phyloP scores from a whole-genome alignment of 148 eudicot genomes.

The Cornus controversa region DNA sequence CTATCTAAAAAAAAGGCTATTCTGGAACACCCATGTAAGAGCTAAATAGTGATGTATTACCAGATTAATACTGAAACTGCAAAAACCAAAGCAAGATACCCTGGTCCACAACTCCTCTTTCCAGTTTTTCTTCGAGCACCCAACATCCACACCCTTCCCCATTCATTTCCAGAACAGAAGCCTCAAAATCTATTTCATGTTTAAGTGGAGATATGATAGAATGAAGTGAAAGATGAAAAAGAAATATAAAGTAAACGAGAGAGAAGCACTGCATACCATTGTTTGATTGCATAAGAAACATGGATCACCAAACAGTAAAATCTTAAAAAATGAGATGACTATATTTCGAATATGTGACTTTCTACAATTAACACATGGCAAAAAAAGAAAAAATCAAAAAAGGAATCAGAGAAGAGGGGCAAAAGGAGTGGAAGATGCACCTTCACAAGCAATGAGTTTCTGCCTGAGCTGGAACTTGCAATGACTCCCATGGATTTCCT shows the following conservation, averaged over 20 bases:
- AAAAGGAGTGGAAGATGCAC: slow-evolving; percentile 14
- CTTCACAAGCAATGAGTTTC: slow-evolving; percentile 54
- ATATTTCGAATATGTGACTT: slow-evolving; percentile 25
- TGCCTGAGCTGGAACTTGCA: slow-evolving; percentile 45
- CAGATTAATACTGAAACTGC: background rate
- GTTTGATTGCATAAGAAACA: background rate
- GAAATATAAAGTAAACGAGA: background rate
- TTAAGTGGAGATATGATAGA: background rate
- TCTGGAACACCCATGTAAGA: background rate
- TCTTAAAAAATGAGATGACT: background rate
- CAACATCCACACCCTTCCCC: background rate
- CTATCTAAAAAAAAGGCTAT: too few relatives aligned
- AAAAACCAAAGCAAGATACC: background rate
- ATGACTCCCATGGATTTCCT: slow-evolving; percentile 70
- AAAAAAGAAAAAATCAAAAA: background rate
- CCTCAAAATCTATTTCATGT: background rate
- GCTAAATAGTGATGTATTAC: background rate
- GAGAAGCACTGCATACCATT: background rate
- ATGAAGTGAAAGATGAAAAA: background rate
- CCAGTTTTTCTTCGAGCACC: background rate
- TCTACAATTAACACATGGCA: background rate
- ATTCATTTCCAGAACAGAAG: background rate
- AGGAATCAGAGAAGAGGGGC: background rate
- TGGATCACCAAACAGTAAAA: background rate
- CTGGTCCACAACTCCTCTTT: background rate